Conservation (phyloP, 1,139 yeast species). For the Taphrina populina region DNA sequence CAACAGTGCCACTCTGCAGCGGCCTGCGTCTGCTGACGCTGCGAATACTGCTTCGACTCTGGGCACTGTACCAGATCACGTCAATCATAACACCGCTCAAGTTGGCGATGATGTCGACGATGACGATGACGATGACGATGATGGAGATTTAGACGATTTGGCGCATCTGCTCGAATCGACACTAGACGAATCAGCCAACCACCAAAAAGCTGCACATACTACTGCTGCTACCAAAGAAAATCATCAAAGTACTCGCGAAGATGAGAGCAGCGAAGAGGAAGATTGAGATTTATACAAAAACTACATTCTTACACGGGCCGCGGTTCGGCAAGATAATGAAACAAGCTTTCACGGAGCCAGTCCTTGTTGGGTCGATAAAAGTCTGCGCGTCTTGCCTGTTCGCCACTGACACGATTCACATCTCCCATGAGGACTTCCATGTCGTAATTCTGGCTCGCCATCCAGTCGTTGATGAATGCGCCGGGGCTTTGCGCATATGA, state of each 20-base stretch:
- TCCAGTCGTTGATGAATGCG: conserved; percentile 68
- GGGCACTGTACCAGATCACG: background rate
- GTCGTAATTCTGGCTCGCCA: conserved; percentile 71
- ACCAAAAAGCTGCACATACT: background rate
- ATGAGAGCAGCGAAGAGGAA: conserved; percentile 31
- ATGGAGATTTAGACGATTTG: conserved; percentile 23
- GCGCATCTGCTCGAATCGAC: conserved; percentile 30
- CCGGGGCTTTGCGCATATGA: conserved; percentile 75
- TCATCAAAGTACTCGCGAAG: background rate
- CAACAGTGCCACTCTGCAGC: background rate
- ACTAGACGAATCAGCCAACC: conserved; percentile 19
- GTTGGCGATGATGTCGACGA: background rate
- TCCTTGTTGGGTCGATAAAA: conserved; percentile 37
- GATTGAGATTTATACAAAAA: conserved; percentile 7
- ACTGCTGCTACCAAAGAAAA: background rate
- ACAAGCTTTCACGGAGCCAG: conserved; percentile 41
- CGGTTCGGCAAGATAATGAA: conserved; percentile 37
- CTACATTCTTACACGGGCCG: background rate
- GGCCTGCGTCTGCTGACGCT: background rate
- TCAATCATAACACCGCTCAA: background rate
- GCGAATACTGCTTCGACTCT: background rate
- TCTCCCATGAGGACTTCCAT: conserved; percentile 77
- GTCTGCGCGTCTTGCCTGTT: conserved; percentile 61
- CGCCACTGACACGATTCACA: conserved; percentile 71
- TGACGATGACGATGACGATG: conserved; percentile 28